Conservation (phyloP, 2,329 filamentous ascomycete genomes). For the Microcyclosporella mali region DNA sequence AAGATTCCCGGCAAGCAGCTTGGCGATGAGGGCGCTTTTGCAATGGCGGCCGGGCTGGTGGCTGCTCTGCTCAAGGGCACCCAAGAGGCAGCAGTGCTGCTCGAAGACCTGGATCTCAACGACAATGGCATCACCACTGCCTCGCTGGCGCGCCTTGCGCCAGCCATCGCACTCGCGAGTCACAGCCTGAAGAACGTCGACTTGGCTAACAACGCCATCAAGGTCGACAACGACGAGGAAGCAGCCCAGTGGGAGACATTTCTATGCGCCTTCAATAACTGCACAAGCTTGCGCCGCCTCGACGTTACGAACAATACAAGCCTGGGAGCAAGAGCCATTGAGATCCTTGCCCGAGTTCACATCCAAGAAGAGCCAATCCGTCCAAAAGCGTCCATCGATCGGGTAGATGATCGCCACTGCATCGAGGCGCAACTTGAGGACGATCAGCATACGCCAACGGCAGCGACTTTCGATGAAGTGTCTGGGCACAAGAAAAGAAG, state of each 20-base stretch:
- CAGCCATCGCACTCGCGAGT: conserved; percentile 37
- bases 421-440: conserved; percentile 9
- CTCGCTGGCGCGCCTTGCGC: conserved; percentile 37
- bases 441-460: conserved; percentile 7
- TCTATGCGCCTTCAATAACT: conserved; percentile 38
- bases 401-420: conserved; percentile 21
- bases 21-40: conserved; percentile 41
- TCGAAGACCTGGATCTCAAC: conserved; percentile 43
- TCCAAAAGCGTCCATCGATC: conserved; percentile 24
- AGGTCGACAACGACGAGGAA: conserved; percentile 33
- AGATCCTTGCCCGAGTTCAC: conserved; percentile 41
- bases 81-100: conserved; percentile 25
- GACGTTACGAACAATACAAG: conserved; percentile 42
- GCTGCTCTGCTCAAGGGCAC: conserved; percentile 34
- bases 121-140: conserved; percentile 40
- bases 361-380: conserved; percentile 29
- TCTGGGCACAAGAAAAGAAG: conserved; percentile 21
- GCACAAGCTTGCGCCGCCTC: conserved; percentile 39
- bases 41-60: conserved; percentile 40
- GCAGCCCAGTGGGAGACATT: conserved; percentile 40
- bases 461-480: background rate
- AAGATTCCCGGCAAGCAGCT: conserved; percentile 41
- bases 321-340: conserved; percentile 39
- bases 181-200: conserved; percentile 44
- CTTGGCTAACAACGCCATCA: conserved; percentile 42